Conservation (phyloP, 176 grass and related monocot species). For the Pontederia crassipes region DNA sequence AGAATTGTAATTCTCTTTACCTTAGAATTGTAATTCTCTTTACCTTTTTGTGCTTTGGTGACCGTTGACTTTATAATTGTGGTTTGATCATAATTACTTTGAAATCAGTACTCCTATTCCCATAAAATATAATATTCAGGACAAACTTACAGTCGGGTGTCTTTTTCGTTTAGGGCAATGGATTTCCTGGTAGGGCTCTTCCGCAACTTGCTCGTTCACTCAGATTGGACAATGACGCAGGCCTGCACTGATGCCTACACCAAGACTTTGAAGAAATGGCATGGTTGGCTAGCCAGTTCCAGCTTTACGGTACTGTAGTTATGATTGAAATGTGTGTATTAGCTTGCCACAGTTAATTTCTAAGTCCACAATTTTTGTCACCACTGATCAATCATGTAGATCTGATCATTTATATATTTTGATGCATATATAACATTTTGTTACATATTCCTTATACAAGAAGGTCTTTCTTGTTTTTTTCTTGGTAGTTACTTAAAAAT, state of each 20-base stretch:
- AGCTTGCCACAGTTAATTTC: not conserved
- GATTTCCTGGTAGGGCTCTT: conserved; percentile 93
- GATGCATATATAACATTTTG: too few relatives aligned
- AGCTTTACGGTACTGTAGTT: conserved; percentile 62
- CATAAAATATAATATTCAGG: not conserved
- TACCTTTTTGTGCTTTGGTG: too few relatives aligned
- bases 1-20: too few relatives aligned
- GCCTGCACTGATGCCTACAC: conserved; percentile 80
- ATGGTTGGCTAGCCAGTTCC: conserved; percentile 93
- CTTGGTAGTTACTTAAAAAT: too few relatives aligned
- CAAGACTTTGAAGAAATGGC: conserved; percentile 96
- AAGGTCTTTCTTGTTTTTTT: too few relatives aligned
- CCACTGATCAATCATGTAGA: too few relatives aligned
- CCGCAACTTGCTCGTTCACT: conserved; percentile 74
- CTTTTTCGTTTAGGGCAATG: conserved; percentile 54
- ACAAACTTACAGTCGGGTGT: conserved; percentile 12
- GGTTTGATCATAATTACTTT: too few relatives aligned
- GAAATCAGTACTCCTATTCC: not conserved
- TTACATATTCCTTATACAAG: too few relatives aligned
- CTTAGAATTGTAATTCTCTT: too few relatives aligned
- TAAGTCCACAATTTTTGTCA: too few relatives aligned
- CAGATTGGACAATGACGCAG: conserved; percentile 78
- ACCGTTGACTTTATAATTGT: too few relatives aligned
- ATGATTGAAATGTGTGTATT: not conserved
- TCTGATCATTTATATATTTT: too few relatives aligned